Percentiles rank a stretch among this genome's conserved stretches.
These are phyloP conservation scores for Colletotrichum abscissum DNA, from an alignment of 2,329 filamentous ascomycete species.

Conservation along the genomic window DNA sequence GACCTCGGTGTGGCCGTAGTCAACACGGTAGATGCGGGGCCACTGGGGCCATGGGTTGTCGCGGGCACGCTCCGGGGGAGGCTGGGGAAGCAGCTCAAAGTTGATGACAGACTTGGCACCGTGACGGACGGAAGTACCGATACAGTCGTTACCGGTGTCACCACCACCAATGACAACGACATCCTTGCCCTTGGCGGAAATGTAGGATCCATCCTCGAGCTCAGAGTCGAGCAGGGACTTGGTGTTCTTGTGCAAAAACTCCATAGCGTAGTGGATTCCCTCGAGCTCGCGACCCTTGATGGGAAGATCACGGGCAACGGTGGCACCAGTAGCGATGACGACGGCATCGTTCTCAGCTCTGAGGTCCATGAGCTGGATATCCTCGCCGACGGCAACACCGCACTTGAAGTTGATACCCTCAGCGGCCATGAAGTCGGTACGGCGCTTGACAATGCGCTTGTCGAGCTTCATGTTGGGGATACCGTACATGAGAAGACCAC, in stretches of 20 bases:
- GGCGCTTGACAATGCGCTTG: constrained; percentile 95
- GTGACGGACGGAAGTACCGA: constrained; percentile 94
- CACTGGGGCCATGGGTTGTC: constrained; percentile 99
- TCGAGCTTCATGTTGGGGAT: constrained; percentile 99
- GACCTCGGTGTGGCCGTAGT: constrained; percentile 96
- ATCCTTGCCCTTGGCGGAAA: constrained; percentile 94
- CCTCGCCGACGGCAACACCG: constrained; percentile 81
- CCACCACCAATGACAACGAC: constrained; percentile 97
- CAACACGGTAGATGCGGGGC: constrained; percentile 98
- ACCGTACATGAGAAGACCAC: constrained; percentile 96
- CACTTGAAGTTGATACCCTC: constrained; percentile 89
- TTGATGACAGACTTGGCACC: constrained; percentile 96
- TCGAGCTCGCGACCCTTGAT: constrained; percentile 89
- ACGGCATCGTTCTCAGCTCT: constrained; percentile 83
- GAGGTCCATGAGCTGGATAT: constrained; percentile 75
- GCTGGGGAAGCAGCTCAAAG: constrained; percentile 95
- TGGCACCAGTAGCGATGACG: constrained; percentile 91
- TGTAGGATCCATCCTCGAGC: constrained; percentile 85
- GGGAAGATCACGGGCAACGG: constrained; percentile 90
- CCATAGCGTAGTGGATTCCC: constrained; percentile 96
- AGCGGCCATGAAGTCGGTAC: constrained; percentile 92
- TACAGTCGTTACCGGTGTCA: constrained; percentile 98
- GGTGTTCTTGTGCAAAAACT: constrained; percentile 97
- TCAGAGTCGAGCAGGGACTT: constrained; percentile 96
- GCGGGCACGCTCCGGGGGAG: constrained; percentile 86